Evolutionary conservation across 352 stramenopile genomes (phyloP).

Genomic region (Phytophthora quininea): DNA sequence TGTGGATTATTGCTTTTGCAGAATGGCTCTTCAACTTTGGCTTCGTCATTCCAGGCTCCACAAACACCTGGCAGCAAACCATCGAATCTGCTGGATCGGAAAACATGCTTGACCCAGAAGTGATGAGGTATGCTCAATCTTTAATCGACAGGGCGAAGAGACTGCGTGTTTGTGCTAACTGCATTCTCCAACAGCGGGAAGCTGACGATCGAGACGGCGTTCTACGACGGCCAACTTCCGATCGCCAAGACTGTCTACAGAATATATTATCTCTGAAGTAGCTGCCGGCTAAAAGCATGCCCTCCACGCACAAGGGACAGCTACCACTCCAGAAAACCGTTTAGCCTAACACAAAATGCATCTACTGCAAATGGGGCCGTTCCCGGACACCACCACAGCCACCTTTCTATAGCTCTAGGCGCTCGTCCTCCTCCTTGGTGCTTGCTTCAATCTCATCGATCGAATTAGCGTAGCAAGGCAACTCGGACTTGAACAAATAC

Average conservation of each 20-base stretch:
- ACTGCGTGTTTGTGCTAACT: not conserved
- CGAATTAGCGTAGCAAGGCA: constrained; percentile 55
- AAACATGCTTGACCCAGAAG: constrained; percentile 88
- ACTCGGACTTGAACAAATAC: constrained; percentile 66
- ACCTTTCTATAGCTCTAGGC: constrained; percentile 39
- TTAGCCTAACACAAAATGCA: constrained; percentile 26
- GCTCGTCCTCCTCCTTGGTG: constrained; percentile 22
- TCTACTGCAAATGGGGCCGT: constrained; percentile 23
- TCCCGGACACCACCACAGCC: constrained; percentile 2
- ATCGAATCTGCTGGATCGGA: constrained; percentile 90
- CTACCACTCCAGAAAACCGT: not conserved
- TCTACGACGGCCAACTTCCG: constrained; percentile 91
- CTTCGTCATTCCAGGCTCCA: constrained; percentile 95
- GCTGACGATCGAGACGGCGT: constrained; percentile 95
- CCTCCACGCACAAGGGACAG: not conserved
- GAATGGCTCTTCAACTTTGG: constrained; percentile 96
- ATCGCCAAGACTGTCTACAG: constrained; percentile 93
- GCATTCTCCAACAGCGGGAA: constrained; percentile 71
- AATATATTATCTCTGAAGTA: constrained; percentile 91
- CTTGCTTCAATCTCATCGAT: constrained; percentile 46
- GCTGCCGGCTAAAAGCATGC: constrained; percentile 12
- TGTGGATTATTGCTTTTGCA: constrained; percentile 24
- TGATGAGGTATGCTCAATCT: constrained; percentile 65
- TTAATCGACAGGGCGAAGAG: not conserved
- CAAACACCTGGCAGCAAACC: constrained; percentile 96